phyloP scores from a whole-genome alignment of 2,329 filamentous ascomycete genomes.

The Penicillium psychrosexuale region DNA sequence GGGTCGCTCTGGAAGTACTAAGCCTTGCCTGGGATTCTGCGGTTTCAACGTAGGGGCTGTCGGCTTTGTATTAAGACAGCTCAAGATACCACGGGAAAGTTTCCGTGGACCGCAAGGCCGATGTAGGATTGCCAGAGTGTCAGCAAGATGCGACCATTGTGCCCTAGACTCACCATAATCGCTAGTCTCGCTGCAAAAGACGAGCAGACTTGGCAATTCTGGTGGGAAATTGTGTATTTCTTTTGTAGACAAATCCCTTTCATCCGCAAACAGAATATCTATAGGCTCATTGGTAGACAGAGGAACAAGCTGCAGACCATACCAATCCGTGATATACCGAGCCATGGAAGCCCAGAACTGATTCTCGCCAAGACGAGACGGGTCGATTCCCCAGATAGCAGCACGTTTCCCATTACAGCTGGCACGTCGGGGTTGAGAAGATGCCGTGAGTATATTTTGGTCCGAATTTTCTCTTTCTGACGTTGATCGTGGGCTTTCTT shows the following conservation, averaged over 20 bases:
- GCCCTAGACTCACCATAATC: not conserved
- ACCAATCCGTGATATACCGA: constrained; percentile 34
- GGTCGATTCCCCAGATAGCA: constrained; percentile 5
- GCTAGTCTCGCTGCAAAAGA: not conserved
- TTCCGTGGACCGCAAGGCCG: constrained; percentile 39
- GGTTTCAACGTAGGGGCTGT: not conserved
- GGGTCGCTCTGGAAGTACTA: constrained; percentile 21
- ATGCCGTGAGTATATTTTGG: not conserved
- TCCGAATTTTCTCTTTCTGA: not conserved
- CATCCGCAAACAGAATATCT: not conserved
- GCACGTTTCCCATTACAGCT: not conserved
- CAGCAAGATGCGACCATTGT: not conserved
- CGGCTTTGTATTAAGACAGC: not conserved
- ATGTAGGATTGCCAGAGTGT: constrained; percentile 1
- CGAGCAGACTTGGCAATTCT: not conserved
- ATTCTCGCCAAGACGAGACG: constrained; percentile 1
- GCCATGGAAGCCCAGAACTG: constrained; percentile 22
- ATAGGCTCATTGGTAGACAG: constrained; percentile 14
- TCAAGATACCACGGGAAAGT: constrained; percentile 13
- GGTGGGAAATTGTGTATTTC: not conserved
- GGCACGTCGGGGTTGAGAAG: not conserved
- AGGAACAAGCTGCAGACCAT: constrained; percentile 28
- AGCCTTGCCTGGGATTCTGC: not conserved
- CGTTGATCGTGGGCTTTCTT: constrained; percentile 4
- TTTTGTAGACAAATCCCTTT: not conserved